Percentiles rank a stretch among this genome's conserved stretches.
phyloP scores from a whole-genome alignment of 139 green algal genomes.

The Chlorella sp. region DNA sequence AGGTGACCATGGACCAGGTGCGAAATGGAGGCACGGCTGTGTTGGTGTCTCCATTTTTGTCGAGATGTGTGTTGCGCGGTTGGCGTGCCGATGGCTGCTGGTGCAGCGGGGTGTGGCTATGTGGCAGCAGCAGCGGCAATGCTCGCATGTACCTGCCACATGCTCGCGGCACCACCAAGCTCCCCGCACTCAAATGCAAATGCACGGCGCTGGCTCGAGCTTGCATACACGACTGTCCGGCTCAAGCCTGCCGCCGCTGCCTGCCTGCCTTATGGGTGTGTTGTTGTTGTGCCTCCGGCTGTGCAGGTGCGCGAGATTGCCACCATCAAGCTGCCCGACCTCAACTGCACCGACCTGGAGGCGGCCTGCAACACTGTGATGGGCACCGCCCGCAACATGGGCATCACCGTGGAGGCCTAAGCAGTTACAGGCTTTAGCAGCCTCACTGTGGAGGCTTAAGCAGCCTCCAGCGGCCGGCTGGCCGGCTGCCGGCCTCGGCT shows the following conservation, averaged over 20 bases:
- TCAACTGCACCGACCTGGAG: conserved; percentile 94
- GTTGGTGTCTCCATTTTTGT: too few species aligned
- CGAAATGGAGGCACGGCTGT: conserved; percentile 31
- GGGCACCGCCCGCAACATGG: conserved; percentile 98
- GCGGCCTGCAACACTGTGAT: conserved; percentile 90
- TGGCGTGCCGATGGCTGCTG: too few species aligned
- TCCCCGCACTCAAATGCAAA: conserved; percentile 97
- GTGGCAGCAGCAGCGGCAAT: too few species aligned
- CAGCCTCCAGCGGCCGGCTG: neutral
- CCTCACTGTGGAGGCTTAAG: conserved; percentile 66
- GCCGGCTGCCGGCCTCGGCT: neutral
- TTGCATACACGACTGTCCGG: too few species aligned
- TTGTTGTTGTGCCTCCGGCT: too few species aligned
- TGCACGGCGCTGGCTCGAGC: too few species aligned
- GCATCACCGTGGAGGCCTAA: conserved; percentile 72
- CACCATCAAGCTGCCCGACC: conserved; percentile 96
- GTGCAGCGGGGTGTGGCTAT: conserved; percentile 24
- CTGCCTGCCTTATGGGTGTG: too few species aligned
- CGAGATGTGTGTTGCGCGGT: conserved; percentile 16
- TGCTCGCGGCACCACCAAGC: conserved; percentile 95
- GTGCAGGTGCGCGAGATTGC: conserved; percentile 90
- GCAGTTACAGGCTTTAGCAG: too few species aligned
- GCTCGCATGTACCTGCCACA: too few species aligned
- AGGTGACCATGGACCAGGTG: conserved; percentile 89
- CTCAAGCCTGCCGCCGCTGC: too few species aligned